Evolutionary conservation across 495 filamentous ascomycete species (phyloP).

Genomic region (Trichoderma parareesei): DNA sequence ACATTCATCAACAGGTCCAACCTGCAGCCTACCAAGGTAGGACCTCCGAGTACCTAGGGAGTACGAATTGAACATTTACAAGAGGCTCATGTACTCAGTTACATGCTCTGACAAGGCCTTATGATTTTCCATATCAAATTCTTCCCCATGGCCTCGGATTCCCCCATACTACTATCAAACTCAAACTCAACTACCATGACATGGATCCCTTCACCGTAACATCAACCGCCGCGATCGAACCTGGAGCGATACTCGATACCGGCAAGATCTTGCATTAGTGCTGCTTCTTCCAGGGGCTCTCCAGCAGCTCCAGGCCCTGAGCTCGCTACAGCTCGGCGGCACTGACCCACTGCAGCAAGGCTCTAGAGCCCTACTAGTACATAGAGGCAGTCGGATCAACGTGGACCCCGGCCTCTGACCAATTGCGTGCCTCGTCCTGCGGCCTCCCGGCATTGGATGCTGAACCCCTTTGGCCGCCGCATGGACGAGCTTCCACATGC

Average conservation of each 20-base stretch:
- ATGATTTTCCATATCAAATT: too few species aligned
- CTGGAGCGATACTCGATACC: background rate
- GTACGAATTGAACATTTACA: too few species aligned
- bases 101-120: too few species aligned
- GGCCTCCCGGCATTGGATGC: background rate
- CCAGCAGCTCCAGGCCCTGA: background rate
- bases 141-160: too few species aligned
- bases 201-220: too few species aligned
- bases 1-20: too few species aligned
- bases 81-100: too few species aligned
- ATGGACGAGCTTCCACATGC: background rate
- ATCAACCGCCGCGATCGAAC: background rate
- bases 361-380: background rate
- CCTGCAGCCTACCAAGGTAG: too few species aligned
- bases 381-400: too few species aligned
- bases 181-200: too few species aligned
- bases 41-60: too few species aligned
- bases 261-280: background rate
- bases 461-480: background rate
- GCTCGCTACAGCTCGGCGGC: background rate
- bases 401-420: background rate
- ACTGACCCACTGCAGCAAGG: background rate
- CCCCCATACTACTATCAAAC: too few species aligned
- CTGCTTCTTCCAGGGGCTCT: background rate
- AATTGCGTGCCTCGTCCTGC: conserved; percentile 4